Conservation (phyloP, 768 basidiomycete species). For the Grammothele lineata region DNA sequence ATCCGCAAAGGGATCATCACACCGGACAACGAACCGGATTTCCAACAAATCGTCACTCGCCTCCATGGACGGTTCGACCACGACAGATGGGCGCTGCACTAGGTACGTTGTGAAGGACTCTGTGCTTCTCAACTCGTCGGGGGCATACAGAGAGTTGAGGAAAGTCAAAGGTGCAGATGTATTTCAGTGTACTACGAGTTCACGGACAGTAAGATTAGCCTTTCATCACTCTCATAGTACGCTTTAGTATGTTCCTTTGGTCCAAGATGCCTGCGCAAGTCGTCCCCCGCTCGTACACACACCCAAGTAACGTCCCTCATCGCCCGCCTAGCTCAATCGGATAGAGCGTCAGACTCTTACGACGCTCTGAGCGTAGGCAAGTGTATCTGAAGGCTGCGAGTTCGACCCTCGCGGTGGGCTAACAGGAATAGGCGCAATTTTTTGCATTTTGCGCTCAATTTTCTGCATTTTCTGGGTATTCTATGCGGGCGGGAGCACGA, state of each 20-base stretch:
- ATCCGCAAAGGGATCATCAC: conserved; percentile 83
- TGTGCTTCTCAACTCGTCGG: no score
- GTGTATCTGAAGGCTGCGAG: conserved; percentile 57
- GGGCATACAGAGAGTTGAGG: neutral
- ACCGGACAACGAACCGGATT: conserved; percentile 83
- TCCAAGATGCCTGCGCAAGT: no score
- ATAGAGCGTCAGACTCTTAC: conserved; percentile 67
- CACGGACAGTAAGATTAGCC: no score
- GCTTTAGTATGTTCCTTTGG: no score
- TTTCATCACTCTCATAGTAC: no score
- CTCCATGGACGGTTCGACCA: conserved; percentile 72
- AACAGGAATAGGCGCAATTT: conserved; percentile 19
- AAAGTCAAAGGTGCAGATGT: neutral
- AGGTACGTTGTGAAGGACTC: no score
- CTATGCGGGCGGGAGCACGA: no score
- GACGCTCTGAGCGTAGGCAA: neutral
- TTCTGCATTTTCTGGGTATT: no score
- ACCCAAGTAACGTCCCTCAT: no score
- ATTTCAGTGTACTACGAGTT: no score
- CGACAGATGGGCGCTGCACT: conserved; percentile 33
- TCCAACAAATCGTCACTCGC: conserved; percentile 68
- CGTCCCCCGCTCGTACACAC: no score
- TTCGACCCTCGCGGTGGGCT: conserved; percentile 64
- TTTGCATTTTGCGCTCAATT: no score
- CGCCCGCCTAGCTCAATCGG: conserved; percentile 65